phyloP scores from a whole-genome alignment of 257 asterid species.

The Thymus quinquecostatus region DNA sequence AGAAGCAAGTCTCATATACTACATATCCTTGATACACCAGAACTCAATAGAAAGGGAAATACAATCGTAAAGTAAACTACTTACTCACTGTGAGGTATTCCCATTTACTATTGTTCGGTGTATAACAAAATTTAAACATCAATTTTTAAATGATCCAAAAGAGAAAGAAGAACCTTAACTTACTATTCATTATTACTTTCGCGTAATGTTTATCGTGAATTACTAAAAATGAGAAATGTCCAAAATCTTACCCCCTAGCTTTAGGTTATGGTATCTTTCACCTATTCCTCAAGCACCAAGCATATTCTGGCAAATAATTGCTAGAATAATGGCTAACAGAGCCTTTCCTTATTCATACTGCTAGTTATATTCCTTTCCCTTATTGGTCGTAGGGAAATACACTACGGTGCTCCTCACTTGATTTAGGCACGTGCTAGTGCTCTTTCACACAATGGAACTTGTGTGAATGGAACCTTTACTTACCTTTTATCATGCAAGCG shows the following conservation, averaged over 20 bases:
- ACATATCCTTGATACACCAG: background rate
- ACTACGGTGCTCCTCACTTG: background rate
- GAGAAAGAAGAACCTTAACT: too few relatives aligned
- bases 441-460: background rate
- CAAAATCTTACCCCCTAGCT: too few relatives aligned
- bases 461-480: background rate
- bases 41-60: background rate
- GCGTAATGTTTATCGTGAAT: too few relatives aligned
- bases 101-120: background rate
- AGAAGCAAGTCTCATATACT: background rate
- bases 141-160: background rate
- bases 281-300: too few relatives aligned
- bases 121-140: background rate
- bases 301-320: too few relatives aligned
- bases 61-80: background rate
- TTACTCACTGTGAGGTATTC: background rate
- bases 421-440: background rate
- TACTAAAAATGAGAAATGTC: too few relatives aligned
- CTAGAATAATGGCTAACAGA: too few relatives aligned
- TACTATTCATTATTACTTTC: too few relatives aligned
- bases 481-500: background rate
- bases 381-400: background rate
- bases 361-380: too few relatives aligned
- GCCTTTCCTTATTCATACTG: too few relatives aligned
- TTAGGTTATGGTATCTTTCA: too few relatives aligned